Base-by-base conservation (phyloP, 768 basidiomycete species). In the Coprinopsis strossmayeri region DNA sequence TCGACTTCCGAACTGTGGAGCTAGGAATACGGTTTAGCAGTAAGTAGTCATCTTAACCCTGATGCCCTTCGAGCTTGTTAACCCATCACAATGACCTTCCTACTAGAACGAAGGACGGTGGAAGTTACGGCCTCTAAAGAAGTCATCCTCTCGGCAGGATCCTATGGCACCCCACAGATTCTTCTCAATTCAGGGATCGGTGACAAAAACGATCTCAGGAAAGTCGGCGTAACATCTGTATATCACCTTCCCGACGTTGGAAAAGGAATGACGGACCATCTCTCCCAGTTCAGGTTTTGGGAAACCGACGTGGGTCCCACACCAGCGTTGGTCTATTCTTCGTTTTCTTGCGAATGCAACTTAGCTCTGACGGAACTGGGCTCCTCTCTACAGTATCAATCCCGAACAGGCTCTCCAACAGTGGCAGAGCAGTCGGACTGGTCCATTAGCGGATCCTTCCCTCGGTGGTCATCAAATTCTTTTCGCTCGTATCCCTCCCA, bases 51-150 rank as follows among this genome's bases (percentile, higher is more conserved):
- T 5, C 40, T 42, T 5, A 23, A 48, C 46, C 1, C 3, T 4
- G 2, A 15, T 9, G 26, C 7, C n/a, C n/a, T n/a, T n/a, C n/a
- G n/a, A n/a, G n/a, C 7, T 34, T 18, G 24, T 10, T 23, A 15
- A 20, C 18, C 3, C n/a, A n/a, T n/a, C n/a, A n/a, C n/a, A n/a
- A n/a, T n/a, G n/a, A n/a, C n/a, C n/a, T n/a, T n/a, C n/a, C n/a
- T 23, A 13, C 37, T 11, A 41, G 40, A 24, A 7, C 1, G 15
- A 7, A n/a, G 12, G 28, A 57, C 46, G 28, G 74, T 66, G 47
- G 61, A 59, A 2, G 71, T 64, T 1, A 65, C 51, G 10, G 78
- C 77, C 0, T 55, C 56, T 48, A 74, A 71, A 50, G 79, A 81
- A 55, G 66, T 81, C 34, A 65, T 81, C 12, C 53, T 81, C 18